These are phyloP conservation scores for Lactarius deliciosus DNA, from an alignment of 768 basidiomycete species.

Conservation along the genomic window DNA sequence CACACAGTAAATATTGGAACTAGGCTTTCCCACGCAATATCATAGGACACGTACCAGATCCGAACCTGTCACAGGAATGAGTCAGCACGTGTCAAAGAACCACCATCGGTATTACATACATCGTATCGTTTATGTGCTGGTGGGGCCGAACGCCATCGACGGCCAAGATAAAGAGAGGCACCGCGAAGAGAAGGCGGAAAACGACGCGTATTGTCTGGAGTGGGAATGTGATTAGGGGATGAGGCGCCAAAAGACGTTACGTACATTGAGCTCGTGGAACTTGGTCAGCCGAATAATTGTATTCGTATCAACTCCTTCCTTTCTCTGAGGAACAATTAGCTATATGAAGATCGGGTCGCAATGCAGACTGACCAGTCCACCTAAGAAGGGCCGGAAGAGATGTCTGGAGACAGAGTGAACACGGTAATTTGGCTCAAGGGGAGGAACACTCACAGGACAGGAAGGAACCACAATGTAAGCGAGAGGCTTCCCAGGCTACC, in stretches of 20 bases:
- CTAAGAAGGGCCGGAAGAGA: constrained; percentile 65
- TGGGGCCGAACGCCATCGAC: constrained; percentile 66
- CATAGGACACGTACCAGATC: constrained; percentile 1
- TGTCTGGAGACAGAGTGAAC: constrained; percentile 41
- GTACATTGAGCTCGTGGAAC: constrained; percentile 80
- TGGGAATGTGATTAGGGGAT: neutral
- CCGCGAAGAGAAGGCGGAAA: constrained; percentile 70
- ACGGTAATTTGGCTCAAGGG: constrained; percentile 10
- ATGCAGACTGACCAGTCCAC: constrained; percentile 49
- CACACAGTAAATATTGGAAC: neutral
- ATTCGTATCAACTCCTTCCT: constrained; percentile 58
- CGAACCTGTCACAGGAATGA: constrained; percentile 9
- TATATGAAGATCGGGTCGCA: neutral
- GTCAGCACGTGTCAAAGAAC: neutral
- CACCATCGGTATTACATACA: constrained; percentile 36
- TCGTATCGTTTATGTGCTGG: constrained; percentile 61
- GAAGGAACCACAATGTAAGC: constrained; percentile 73
- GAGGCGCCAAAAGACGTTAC: constrained; percentile 32
- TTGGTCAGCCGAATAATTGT: constrained; percentile 74
- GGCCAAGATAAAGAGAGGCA: constrained; percentile 64
- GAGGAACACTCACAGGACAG: constrained; percentile 52
- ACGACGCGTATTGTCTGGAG: constrained; percentile 63
- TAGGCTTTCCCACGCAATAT: neutral
- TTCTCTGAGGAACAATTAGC: constrained; percentile 42
- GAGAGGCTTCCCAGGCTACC: constrained; percentile 68